Base-by-base conservation (phyloP, 192 early-diverging fungal genomes). In the Podila epigama region DNA sequence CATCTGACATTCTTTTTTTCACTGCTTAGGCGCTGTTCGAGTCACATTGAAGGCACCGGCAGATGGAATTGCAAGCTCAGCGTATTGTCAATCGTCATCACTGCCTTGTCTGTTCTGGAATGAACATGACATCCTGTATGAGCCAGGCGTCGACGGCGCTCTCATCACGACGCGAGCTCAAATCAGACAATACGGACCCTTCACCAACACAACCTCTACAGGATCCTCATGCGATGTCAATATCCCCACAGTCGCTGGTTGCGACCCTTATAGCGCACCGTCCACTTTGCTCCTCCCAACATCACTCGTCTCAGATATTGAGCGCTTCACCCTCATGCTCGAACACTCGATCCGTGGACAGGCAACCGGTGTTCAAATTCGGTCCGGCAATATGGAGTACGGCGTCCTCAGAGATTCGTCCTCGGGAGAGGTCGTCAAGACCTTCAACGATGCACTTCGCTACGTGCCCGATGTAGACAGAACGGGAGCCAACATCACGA, bases 301-400 rank as follows among this genome's bases (percentile, higher is more conserved):
- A 2, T 79, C 81, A 12, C 40, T 73, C 25, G 72, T 82, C 20
- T 75, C 63, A 1, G 77, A 79, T 42, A 82, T 82, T 55, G 81
- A 82, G 56, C 33, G 66, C 25, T 79, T 79, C 25, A 79, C 81
- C 2, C 33, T 82, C 7, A 79, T 82, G 81, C 56, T 82, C 27
- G 81, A 82, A 40, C 81, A 82, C 51, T 82, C 81, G 4, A 70
- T 82, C 27, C 59, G 77, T 27, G 77, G 81, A 18, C 41, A 82
- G 39, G 58, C 62, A 4, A 75, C 67, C n/a, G 68, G 75, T 1
- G 33, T 79, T n/a, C 70, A 70, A 35, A 65, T 82, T n/a, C 70
- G 81, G 31, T 79, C 77, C 25, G 75, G 75, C 33, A 52, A 75
- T 35, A 75, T 82, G 70, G 77, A 70, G 3, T 69, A 53, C 11